Evolutionary conservation across 495 filamentous ascomycete species (phyloP).

Genomic region (Melanomma pulvis-pyrius): DNA sequence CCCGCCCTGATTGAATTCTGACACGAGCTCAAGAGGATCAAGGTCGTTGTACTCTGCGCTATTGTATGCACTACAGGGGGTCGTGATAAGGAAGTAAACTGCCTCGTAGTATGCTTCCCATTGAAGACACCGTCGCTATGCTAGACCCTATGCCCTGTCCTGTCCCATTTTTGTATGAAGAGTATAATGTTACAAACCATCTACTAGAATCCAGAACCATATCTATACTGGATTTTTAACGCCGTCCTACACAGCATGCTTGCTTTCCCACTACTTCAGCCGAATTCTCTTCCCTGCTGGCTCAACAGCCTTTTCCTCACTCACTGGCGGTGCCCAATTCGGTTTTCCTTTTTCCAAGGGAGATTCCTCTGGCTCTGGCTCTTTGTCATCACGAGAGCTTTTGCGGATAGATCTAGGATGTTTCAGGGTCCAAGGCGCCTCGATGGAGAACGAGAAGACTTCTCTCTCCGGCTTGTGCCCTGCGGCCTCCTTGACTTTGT

Average conservation of each 20-base stretch:
- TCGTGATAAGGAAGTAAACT: too few species aligned
- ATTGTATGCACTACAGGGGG: too few species aligned
- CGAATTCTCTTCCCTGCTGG: slow-evolving; percentile 35
- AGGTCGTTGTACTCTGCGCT: too few species aligned
- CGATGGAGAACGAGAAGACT: slow-evolving; percentile 41
- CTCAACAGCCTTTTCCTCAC: slow-evolving; percentile 21
- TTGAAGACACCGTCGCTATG: background rate
- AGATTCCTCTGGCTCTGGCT: slow-evolving; percentile 2
- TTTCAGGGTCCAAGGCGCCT: slow-evolving; percentile 36
- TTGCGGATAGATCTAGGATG: slow-evolving; percentile 17
- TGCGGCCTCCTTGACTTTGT: slow-evolving; percentile 21
- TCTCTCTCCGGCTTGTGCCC: slow-evolving; percentile 25
- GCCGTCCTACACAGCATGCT: too few species aligned
- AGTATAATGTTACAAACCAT: too few species aligned
- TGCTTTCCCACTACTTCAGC: slow-evolving; percentile 4
- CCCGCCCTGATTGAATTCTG: too few species aligned
- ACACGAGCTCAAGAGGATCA: too few species aligned
- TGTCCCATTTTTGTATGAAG: too few species aligned
- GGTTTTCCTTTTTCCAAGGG: slow-evolving; percentile 20
- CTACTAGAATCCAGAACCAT: too few species aligned
- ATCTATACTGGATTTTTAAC: too few species aligned
- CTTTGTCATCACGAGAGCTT: background rate
- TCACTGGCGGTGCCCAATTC: slow-evolving; percentile 26
- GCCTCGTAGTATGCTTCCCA: background rate
- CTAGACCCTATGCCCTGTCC: background rate